A percentile compares a stretch with the other conserved stretches of the same genome.
phyloP scores from a whole-genome alignment of 306 rosid genomes.

The Prunus mira region DNA sequence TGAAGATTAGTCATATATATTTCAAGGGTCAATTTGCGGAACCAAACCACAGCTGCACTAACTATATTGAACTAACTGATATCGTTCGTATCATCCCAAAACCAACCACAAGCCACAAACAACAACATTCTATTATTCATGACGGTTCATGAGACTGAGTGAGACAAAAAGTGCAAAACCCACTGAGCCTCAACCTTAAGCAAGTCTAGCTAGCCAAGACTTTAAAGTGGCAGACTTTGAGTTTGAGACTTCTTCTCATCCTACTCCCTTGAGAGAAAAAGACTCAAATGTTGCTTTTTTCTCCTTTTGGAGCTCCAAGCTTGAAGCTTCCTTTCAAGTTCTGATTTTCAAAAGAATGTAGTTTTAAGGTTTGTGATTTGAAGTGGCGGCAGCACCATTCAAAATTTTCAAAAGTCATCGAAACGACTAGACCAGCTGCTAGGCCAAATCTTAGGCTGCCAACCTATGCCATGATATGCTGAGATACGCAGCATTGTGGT shows the following conservation, averaged over 20 bases:
- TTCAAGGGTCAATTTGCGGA: conserved; percentile 28
- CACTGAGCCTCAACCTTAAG: neutral
- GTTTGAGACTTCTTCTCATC: neutral
- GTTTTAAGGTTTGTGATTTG: neutral
- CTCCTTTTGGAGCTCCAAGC: conserved; percentile 2
- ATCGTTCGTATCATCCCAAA: neutral
- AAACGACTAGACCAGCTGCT: neutral
- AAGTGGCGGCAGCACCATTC: neutral
- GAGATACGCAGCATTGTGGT: conserved; percentile 1
- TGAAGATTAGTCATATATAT: conserved; percentile 24
- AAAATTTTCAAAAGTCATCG: neutral
- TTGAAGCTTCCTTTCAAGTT: conserved; percentile 16
- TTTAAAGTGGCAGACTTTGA: conserved; percentile 1
- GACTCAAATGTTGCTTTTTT: conserved; percentile 15
- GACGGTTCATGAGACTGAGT: conserved; percentile 25
- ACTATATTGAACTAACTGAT: neutral
- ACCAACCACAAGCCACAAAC: neutral
- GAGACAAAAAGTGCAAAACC: conserved; percentile 19
- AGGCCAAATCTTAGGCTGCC: conserved; percentile 13
- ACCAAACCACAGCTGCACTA: conserved; percentile 25
- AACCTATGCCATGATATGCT: conserved; percentile 4
- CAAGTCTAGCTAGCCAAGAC: neutral
- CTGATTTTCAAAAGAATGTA: neutral
- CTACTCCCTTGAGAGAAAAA: neutral
- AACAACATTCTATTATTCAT: conserved; percentile 8